Evolutionary conservation across 2,329 filamentous ascomycete species (phyloP), one percentile per base, ranked within the genome.

Genomic region (Fusarium lateritium): DNA sequence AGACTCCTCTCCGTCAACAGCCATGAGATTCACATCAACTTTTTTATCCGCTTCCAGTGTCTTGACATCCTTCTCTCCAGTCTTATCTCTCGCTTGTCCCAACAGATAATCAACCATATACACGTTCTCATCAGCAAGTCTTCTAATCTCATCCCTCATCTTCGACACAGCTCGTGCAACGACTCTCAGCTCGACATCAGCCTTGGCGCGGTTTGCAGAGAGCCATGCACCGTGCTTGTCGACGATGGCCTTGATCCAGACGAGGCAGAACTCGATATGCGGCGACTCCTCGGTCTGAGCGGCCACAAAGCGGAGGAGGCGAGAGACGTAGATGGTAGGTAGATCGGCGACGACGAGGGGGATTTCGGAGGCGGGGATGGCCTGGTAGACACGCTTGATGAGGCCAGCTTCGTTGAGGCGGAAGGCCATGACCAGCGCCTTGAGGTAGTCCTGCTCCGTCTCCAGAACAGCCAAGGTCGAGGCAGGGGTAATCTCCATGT

Each of bases 341-440:
- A 98, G 82, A 33, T 92, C 89, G 53, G 89, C 89, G 24, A 97
- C 92, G 1, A 97, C 90, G 10, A 97, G 88, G 1, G 87, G 76
- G 46, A 98, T 92, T 70, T 95, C 91, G 3, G 84, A 80, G 42
- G 91, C 85, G 2, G 96, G 94, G 24, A 95, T 91, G 3, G 89
- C 87, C 80, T 97, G 91, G 81, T 97, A 98, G 19, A 98, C 93
- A 55, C 90, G 89, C 73, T 92, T 92, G 65, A 98, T 89, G 46
- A 99, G 85, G 22, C 90, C 88, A 6, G 89, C 86, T 78, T 97
- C 93, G 81, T 97, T 98, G 61, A 99, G 89, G 7, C 97, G 92
- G 85, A 99, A 99, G 2, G 94, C 92, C 96, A 99, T 99, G 68
- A 98, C 90, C 7, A 99, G 84, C 2, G 96, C 95, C 81, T 96